phyloP scores from a whole-genome alignment of 2,329 filamentous ascomycete genomes.

The Calonectria hongkongensis region DNA sequence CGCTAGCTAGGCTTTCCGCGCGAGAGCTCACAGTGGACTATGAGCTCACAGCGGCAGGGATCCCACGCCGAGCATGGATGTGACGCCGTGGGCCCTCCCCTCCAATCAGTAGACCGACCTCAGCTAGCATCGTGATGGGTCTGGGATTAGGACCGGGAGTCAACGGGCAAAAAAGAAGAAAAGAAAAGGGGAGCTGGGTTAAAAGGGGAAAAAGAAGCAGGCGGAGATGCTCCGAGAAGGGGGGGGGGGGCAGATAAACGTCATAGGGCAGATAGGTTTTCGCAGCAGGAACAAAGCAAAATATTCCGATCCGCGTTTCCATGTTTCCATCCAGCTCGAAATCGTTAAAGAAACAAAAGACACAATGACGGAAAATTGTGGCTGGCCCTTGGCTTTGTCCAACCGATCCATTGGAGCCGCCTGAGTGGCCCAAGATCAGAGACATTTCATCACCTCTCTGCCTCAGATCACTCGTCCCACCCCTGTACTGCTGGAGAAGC shows the following conservation, averaged over 20 bases:
- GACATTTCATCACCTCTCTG: slow-evolving; percentile 18
- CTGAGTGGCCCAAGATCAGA: slow-evolving; percentile 11
- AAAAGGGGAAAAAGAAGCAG: slow-evolving; percentile 2
- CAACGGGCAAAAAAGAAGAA: slow-evolving; percentile 19
- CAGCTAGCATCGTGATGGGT: slow-evolving; percentile 26
- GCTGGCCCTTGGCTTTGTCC: slow-evolving; percentile 2
- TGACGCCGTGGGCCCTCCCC: slow-evolving; percentile 19
- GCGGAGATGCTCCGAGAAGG: not conserved
- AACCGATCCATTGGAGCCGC: slow-evolving; percentile 15
- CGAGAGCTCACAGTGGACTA: not conserved
- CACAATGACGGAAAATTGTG: slow-evolving; percentile 23
- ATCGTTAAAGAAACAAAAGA: slow-evolving; percentile 23
- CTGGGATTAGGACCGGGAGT: slow-evolving; percentile 11
- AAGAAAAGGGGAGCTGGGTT: slow-evolving; percentile 5
- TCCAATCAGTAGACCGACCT: slow-evolving; percentile 8
- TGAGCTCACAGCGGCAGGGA: slow-evolving; percentile 16
- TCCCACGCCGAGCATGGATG: slow-evolving; percentile 30
- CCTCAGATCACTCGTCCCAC: slow-evolving; percentile 17
- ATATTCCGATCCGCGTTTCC: slow-evolving; percentile 9
- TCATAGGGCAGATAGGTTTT: slow-evolving; percentile 15
- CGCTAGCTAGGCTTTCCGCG: slow-evolving; percentile 19
- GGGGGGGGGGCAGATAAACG: not conserved
- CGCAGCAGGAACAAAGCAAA: slow-evolving; percentile 3
- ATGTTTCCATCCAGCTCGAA: not conserved
- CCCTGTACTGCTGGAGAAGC: slow-evolving; percentile 31